phyloP scores from a whole-genome alignment of 768 basidiomycete genomes.

The Phaeotremella fagi region DNA sequence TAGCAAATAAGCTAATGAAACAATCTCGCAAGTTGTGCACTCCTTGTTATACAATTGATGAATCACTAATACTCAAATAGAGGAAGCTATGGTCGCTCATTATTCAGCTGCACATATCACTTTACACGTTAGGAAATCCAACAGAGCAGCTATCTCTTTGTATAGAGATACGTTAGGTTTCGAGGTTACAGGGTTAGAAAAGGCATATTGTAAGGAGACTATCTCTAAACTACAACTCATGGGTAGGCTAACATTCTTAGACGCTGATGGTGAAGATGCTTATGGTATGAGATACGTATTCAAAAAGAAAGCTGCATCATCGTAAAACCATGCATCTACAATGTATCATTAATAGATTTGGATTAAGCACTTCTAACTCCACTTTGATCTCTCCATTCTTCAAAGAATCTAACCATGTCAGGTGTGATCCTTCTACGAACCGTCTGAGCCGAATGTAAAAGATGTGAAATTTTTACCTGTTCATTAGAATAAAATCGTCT shows the following conservation, averaged over 20 bases:
- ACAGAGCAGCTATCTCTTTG: conserved; percentile 79
- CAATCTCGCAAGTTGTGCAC: conserved; percentile 66
- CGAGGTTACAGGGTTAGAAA: conserved; percentile 75
- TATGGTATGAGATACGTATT: conserved; percentile 73
- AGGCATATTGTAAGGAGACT: conserved; percentile 71
- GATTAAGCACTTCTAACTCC: conserved; percentile 39
- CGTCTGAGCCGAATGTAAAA: conserved; percentile 65
- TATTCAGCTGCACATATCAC: conserved; percentile 80
- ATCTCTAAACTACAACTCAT: background rate
- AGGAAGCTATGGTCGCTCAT: conserved; percentile 84
- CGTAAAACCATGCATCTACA: background rate
- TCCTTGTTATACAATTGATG: background rate
- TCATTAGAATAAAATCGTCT: background rate
- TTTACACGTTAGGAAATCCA: conserved; percentile 90
- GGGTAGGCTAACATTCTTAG: conserved; percentile 54
- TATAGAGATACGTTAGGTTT: conserved; percentile 90
- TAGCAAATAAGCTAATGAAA: conserved; percentile 91
- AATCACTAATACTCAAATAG: conserved; percentile 50
- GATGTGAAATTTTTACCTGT: conserved; percentile 71
- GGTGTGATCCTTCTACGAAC: conserved; percentile 81
- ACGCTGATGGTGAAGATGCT: conserved; percentile 92
- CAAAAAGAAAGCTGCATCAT: conserved; percentile 10
- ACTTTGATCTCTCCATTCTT: conserved; percentile 60
- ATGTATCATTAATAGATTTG: background rate
- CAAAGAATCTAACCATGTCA: conserved; percentile 65